Evolutionary conservation across 306 rosid species (phyloP).

Genomic region (Dalbergia oliveri): DNA sequence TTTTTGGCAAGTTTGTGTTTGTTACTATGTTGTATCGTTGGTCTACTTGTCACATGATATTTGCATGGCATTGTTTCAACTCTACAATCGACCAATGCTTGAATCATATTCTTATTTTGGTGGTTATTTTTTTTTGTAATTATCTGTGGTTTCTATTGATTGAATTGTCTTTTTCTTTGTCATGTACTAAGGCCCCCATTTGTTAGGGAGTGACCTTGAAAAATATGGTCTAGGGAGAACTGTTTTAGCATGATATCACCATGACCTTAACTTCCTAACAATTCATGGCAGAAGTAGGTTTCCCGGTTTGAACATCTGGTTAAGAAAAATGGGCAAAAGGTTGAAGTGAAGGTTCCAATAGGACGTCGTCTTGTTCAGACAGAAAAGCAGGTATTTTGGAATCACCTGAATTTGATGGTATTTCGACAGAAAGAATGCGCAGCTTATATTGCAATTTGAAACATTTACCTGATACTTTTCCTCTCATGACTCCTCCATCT

Average conservation of each 20-base stretch:
- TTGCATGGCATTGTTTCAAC: slow-evolving; percentile 11
- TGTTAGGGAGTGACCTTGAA: slow-evolving; percentile 90
- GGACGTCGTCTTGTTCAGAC: slow-evolving; percentile 96
- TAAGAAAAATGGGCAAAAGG: slow-evolving; percentile 84
- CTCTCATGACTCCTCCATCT: background rate
- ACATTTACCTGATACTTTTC: background rate
- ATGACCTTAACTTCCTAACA: slow-evolving; percentile 89
- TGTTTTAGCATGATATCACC: slow-evolving; percentile 90
- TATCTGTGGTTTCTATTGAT: slow-evolving; percentile 21
- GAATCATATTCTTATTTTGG: slow-evolving; percentile 20
- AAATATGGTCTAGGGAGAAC: slow-evolving; percentile 77
- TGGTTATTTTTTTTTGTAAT: background rate
- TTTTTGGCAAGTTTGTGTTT: background rate
- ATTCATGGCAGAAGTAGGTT: slow-evolving; percentile 97
- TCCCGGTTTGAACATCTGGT: slow-evolving; percentile 94
- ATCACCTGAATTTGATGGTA: slow-evolving; percentile 20
- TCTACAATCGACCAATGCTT: slow-evolving; percentile 13
- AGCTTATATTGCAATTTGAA: background rate
- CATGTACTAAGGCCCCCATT: slow-evolving; percentile 87
- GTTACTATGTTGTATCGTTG: background rate
- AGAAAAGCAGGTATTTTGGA: slow-evolving; percentile 81
- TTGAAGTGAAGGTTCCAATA: slow-evolving; percentile 86
- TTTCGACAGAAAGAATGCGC: slow-evolving; percentile 10
- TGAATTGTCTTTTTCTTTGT: slow-evolving; percentile 37
- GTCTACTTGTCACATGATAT: background rate